phyloP scores from a whole-genome alignment of 2,329 filamentous ascomycete species.

The Rhinocladiella similis region DNA sequence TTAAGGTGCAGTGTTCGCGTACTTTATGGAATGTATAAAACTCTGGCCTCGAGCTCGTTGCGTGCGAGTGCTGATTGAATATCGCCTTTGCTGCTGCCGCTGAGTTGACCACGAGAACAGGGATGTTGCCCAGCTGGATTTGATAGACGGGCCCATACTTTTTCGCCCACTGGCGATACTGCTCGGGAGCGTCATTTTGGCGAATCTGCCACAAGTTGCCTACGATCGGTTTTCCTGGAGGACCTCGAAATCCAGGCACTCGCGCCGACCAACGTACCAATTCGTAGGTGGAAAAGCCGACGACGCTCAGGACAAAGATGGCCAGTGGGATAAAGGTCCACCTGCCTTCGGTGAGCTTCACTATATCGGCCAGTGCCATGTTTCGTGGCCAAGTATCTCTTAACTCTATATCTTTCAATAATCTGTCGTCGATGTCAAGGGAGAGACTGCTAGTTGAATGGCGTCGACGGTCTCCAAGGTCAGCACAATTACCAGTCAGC shows the following conservation, averaged over 20 bases:
- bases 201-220: slow-evolving; percentile 57
- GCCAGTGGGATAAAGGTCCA: no score
- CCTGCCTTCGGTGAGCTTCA: not conserved
- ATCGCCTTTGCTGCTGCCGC: slow-evolving; percentile 52
- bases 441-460: no score
- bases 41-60: slow-evolving; percentile 55
- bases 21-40: slow-evolving; percentile 60
- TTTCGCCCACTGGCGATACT: slow-evolving; percentile 56
- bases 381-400: no score
- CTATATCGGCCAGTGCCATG: no score
- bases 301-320: not conserved
- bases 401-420: no score
- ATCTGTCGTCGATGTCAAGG: no score
- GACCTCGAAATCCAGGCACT: slow-evolving; percentile 49
- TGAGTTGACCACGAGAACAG: slow-evolving; percentile 58
- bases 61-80: slow-evolving; percentile 54
- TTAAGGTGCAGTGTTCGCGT: no score
- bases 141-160: slow-evolving; percentile 55
- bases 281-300: slow-evolving; percentile 41
- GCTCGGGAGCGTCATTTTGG: slow-evolving; percentile 51
- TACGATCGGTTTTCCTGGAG: slow-evolving; percentile 52
- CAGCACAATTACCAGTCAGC: no score
- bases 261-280: slow-evolving; percentile 45
- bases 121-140: slow-evolving; percentile 58
- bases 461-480: no score